Percentiles rank a stretch among this genome's conserved stretches.
These are phyloP conservation scores for Thelephora ganbajun DNA, from an alignment of 768 basidiomycete genomes.

Conservation along the genomic window DNA sequence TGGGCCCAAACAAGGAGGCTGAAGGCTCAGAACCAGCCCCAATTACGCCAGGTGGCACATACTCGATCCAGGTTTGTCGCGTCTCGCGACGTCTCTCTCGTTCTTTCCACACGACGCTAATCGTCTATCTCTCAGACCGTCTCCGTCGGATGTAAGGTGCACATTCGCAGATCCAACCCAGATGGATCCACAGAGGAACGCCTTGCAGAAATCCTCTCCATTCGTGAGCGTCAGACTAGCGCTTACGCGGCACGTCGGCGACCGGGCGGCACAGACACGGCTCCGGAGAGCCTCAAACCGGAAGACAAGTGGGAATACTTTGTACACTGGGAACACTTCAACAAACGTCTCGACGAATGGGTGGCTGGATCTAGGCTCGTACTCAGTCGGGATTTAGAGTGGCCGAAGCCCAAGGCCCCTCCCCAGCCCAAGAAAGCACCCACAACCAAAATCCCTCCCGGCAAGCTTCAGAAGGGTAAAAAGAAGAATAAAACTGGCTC, in stretches of 20 bases:
- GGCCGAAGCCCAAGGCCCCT: constrained; percentile 78
- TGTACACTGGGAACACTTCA: constrained; percentile 98
- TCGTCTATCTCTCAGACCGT: constrained; percentile 43
- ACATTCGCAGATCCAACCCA: constrained; percentile 66
- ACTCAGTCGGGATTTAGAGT: constrained; percentile 77
- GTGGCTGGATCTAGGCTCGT: constrained; percentile 80
- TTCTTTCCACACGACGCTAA: constrained; percentile 11
- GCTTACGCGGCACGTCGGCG: constrained; percentile 35
- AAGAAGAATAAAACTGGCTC: neutral
- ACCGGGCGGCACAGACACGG: constrained; percentile 23
- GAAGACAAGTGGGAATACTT: constrained; percentile 89
- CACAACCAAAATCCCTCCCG: constrained; percentile 48
- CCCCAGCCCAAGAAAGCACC: constrained; percentile 31
- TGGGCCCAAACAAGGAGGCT: constrained; percentile 20
- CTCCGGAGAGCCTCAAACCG: constrained; percentile 35
- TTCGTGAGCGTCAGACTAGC: constrained; percentile 72
- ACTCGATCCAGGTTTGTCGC: constrained; percentile 52
- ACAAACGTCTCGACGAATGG: constrained; percentile 99
- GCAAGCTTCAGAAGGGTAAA: constrained; percentile 42
- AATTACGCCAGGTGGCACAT: constrained; percentile 62
- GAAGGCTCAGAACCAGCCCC: constrained; percentile 37
- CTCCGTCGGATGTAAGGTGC: constrained; percentile 90
- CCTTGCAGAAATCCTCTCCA: constrained; percentile 89
- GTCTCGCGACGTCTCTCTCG: constrained; percentile 10
- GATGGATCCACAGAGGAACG: constrained; percentile 77